These are phyloP conservation scores for Termitomyces sp. DNA, from an alignment of 768 basidiomycete species.

Conservation along the genomic window DNA sequence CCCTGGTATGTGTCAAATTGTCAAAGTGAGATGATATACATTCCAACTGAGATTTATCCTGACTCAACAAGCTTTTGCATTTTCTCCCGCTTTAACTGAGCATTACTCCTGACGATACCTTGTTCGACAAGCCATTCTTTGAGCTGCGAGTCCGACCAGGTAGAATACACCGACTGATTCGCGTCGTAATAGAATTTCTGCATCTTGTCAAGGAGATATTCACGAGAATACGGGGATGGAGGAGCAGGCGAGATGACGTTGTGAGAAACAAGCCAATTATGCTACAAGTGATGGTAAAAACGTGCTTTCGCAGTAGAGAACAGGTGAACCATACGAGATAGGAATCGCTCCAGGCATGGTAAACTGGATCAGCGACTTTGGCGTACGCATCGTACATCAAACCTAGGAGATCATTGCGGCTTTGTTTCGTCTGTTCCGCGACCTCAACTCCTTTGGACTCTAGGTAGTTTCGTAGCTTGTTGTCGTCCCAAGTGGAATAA, in stretches of 20 bases:
- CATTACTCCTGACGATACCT: conserved; percentile 68
- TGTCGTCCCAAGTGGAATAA: conserved; percentile 89
- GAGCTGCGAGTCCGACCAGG: conserved; percentile 80
- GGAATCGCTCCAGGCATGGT: conserved; percentile 84
- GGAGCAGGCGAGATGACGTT: conserved; percentile 64
- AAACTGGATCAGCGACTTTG: conserved; percentile 59
- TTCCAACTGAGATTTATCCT: conserved; percentile 21
- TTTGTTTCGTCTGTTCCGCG: conserved; percentile 46
- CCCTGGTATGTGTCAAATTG: conserved; percentile 30
- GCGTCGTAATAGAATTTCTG: conserved; percentile 71
- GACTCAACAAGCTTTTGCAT: conserved; percentile 70
- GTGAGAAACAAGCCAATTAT: conserved; percentile 81
- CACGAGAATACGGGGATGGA: conserved; percentile 49
- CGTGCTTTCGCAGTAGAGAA: not conserved
- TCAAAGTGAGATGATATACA: not conserved
- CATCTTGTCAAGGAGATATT: conserved; percentile 65
- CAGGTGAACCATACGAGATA: conserved; percentile 57
- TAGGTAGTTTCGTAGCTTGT: conserved; percentile 65
- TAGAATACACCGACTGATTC: conserved; percentile 50
- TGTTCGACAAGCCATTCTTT: conserved; percentile 78
- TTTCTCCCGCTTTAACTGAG: conserved; percentile 68
- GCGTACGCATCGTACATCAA: conserved; percentile 72
- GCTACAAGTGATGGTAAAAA: conserved; percentile 34
- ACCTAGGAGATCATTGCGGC: conserved; percentile 62
- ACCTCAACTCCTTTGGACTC: conserved; percentile 73